phyloP scores from a whole-genome alignment of 2,329 filamentous ascomycete genomes.

The Botrytis tulipae region DNA sequence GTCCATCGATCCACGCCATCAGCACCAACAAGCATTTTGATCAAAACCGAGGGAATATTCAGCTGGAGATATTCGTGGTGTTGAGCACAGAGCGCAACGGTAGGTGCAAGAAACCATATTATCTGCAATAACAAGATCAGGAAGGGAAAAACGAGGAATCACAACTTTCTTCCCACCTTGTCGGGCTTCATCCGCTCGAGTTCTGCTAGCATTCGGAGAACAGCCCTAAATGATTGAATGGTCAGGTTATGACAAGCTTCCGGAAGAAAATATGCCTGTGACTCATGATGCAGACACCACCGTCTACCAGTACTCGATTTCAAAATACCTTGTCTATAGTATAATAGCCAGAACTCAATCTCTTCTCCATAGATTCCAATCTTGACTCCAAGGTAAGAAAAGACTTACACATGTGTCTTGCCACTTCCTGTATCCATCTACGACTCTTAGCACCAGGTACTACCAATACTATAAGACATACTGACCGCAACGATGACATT shows the following conservation, averaged over 20 bases:
- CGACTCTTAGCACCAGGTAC: neutral
- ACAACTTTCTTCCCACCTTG: conserved; percentile 48
- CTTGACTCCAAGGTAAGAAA: neutral
- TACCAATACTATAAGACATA: neutral
- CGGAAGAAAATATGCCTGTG: neutral
- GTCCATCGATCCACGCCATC: conserved; percentile 64
- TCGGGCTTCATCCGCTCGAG: conserved; percentile 52
- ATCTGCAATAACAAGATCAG: conserved; percentile 41
- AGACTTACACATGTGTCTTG: conserved; percentile 22
- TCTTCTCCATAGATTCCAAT: neutral
- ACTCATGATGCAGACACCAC: neutral
- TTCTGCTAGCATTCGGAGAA: conserved; percentile 65
- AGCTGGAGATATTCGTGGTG: conserved; percentile 59
- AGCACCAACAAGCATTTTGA: conserved; percentile 53
- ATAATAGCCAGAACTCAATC: neutral
- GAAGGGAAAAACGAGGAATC: neutral
- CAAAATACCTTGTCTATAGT: neutral
- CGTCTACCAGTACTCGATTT: neutral
- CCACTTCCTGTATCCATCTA: conserved; percentile 23
- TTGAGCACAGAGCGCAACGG: conserved; percentile 64
- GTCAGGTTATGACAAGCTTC: neutral
- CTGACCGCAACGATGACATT: conserved; percentile 71
- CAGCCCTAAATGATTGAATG: conserved; percentile 42
- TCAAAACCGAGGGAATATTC: conserved; percentile 56
- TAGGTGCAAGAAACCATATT: conserved; percentile 74